phyloP scores from a whole-genome alignment of 306 rosid species.

The barrel medic (Medicago truncatula) region MtrunA17r5.0-ANR NC_053049.1:39268001-39268500 shows the following conservation, averaged over 20 bases:
- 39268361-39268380: background rate
- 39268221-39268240: too few species aligned
- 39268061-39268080: background rate
- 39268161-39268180: background rate
- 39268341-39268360: background rate
- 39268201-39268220: background rate
- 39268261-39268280: background rate
- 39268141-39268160: background rate
- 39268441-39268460: background rate
- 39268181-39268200: background rate
- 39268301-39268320: background rate
- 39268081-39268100: background rate
- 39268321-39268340: background rate
- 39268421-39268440: background rate
- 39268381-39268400: background rate
- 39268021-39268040: background rate
- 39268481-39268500: background rate
- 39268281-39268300: background rate
- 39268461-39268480: background rate
- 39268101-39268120: background rate
- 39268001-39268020: conserved; percentile 1
- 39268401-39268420: background rate
- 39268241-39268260: background rate
- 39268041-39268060: background rate
- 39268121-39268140: background rate